Conservation (phyloP, 768 basidiomycete genomes). For the Rhodotorula diobovata region DNA sequence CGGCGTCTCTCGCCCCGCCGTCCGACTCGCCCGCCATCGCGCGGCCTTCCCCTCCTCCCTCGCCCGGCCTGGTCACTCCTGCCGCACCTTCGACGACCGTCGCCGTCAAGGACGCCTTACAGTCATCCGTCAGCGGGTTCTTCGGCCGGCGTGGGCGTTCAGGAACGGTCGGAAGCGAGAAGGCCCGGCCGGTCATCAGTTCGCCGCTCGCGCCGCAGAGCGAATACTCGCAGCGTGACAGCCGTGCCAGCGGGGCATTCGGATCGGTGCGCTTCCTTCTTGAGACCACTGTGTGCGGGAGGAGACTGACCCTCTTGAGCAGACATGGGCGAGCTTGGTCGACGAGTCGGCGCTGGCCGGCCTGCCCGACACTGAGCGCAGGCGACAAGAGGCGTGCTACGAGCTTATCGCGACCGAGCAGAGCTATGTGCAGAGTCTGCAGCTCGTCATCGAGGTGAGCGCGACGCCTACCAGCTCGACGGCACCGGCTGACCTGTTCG, state of each 20-base stretch:
- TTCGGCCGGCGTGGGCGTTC: slow-evolving; percentile 8
- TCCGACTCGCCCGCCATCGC: not conserved
- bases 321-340: slow-evolving; percentile 88
- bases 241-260: not conserved
- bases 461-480: not conserved
- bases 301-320: not conserved
- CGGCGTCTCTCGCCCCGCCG: not conserved
- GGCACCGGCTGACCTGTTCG: too few relatives aligned
- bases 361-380: slow-evolving; percentile 71
- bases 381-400: slow-evolving; percentile 91
- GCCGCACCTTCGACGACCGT: not conserved
- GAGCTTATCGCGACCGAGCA: slow-evolving; percentile 88
- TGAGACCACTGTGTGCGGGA: accelerated
- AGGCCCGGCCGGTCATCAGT: slow-evolving; percentile 21
- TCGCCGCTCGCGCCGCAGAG: slow-evolving; percentile 12
- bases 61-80: slow-evolving; percentile 2
- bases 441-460: slow-evolving; percentile 80
- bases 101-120: slow-evolving; percentile 10
- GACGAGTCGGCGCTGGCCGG: slow-evolving; percentile 76
- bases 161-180: slow-evolving; percentile 11
- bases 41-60: not conserved
- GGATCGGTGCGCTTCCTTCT: slow-evolving; percentile 7
- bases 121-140: slow-evolving; percentile 4
- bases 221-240: not conserved
- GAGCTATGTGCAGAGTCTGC: slow-evolving; percentile 83